Evolutionary conservation across 2,329 filamentous ascomycete genomes (phyloP), one percentile per base, ranked within the genome.

Genomic region (Penicillium hordei): DNA sequence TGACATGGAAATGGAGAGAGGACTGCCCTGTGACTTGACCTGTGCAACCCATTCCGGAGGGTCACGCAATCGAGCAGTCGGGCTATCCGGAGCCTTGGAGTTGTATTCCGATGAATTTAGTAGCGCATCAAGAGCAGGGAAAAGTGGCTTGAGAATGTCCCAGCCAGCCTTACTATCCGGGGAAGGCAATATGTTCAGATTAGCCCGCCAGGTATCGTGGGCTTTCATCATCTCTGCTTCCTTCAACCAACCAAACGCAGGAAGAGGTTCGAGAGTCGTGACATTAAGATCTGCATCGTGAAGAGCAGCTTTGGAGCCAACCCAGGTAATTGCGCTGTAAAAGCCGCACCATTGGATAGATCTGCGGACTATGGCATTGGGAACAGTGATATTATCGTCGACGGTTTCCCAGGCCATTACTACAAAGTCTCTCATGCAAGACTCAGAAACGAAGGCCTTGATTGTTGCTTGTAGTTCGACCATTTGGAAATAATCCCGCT

Each of bases 221-320:
- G 70, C 61, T 38, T 74, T 71, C 71, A 80, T 80, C 15, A 78
- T 72, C n/a, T 74, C 69, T 12, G 73, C 68, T 42, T 78, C 75
- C 60, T 81, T 81, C 54, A 81, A 59, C 77, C 77, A 81, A 50
- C 76, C 72, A 55, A 81, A 76, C 1, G 79, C 76, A 6, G 78
- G 75, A 4, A 81, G 68, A 13, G 79, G 79, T 56, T 79, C 73
- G 0, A 60, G 50, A 9, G 61, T 63, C 12, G 72, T 70, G 25
- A 62, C 60, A 33, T 75, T 75, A 10, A 70, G 48, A 5, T 65
- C 59, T 2, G 73, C 70, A 62, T 80, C 68, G 4, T 63, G 62
- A 19, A 81, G 62, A 8, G 78, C 73, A 27, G 69, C 61, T 44
- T 70, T 58, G 1, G 72, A 58, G 5, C 77, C 77, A 49, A 80